phyloP scores from a whole-genome alignment of 1,139 yeast genomes.

The Hemisphaericaspora xylofermentans region DNA sequence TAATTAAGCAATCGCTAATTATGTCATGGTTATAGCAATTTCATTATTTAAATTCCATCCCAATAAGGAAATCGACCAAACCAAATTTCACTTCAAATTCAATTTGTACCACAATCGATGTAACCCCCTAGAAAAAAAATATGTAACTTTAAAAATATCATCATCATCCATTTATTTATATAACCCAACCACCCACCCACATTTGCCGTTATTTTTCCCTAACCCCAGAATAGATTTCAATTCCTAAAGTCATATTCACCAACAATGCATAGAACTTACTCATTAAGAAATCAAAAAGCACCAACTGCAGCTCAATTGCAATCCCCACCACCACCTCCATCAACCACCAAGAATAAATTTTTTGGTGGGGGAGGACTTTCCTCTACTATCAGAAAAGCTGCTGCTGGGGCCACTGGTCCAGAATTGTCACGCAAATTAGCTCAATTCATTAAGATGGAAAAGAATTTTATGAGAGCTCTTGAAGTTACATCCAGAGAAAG shows the following conservation, averaged over 20 bases:
- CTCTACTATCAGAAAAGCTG: conserved; percentile 75
- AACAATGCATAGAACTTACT: conserved; percentile 95
- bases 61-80: background rate
- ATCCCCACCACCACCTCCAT: conserved; percentile 89
- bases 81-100: background rate
- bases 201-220: no score
- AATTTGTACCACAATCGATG: background rate
- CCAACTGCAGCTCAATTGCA: conserved; percentile 96
- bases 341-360: conserved; percentile 74
- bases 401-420: conserved; percentile 95
- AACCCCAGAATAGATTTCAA: no score
- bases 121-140: background rate
- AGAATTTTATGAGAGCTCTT: conserved; percentile 90
- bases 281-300: conserved; percentile 91
- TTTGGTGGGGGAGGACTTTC: conserved; percentile 89
- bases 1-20: no score
- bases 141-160: background rate
- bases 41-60: background rate
- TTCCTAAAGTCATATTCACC: background rate
- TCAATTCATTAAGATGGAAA: conserved; percentile 91
- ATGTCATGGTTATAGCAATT: background rate
- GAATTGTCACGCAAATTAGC: conserved; percentile 90
- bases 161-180: background rate
- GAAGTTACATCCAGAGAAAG: conserved; percentile 94
- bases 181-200: background rate